Percentiles rank a stretch among this genome's conserved stretches.
phyloP scores from a whole-genome alignment of 2,329 filamentous ascomycete genomes.

The Samsoniella hepiali region DNA sequence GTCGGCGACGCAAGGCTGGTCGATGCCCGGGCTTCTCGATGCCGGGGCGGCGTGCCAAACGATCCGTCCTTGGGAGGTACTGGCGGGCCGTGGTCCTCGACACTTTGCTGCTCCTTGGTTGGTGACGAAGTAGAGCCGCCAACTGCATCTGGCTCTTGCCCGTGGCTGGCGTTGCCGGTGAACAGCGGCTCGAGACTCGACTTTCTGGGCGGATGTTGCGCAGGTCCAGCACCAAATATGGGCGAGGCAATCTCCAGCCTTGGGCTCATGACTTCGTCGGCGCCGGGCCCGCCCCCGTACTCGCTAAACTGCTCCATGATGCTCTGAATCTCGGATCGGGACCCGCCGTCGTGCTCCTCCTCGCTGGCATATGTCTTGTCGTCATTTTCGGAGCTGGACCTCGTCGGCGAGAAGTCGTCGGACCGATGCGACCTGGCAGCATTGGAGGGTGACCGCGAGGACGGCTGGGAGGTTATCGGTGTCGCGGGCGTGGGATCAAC shows the following conservation, averaged over 20 bases:
- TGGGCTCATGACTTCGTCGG: slow-evolving; percentile 89
- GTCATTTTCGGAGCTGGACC: slow-evolving; percentile 51
- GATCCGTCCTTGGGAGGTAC: slow-evolving; percentile 60
- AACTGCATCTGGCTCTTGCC: slow-evolving; percentile 46
- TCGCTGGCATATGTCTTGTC: slow-evolving; percentile 57
- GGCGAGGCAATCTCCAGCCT: slow-evolving; percentile 79
- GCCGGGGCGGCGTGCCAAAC: slow-evolving; percentile 36
- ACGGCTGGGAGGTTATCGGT: slow-evolving; percentile 51
- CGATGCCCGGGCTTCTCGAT: slow-evolving; percentile 36
- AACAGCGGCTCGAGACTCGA: slow-evolving; percentile 76
- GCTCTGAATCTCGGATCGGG: slow-evolving; percentile 84
- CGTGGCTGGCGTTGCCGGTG: slow-evolving; percentile 30
- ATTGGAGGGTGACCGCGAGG: slow-evolving; percentile 58
- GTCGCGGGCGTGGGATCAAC: slow-evolving; percentile 59
- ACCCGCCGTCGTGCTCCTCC: slow-evolving; percentile 64
- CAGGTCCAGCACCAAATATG: slow-evolving; percentile 57
- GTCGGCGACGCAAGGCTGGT: slow-evolving; percentile 35
- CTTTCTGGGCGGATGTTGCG: slow-evolving; percentile 74
- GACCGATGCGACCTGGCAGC: slow-evolving; percentile 47
- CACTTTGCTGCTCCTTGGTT: slow-evolving; percentile 33
- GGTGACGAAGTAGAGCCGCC: slow-evolving; percentile 36
- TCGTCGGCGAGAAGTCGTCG: slow-evolving; percentile 49
- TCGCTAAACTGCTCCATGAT: slow-evolving; percentile 97
- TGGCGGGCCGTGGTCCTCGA: slow-evolving; percentile 51
- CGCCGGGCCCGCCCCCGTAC: slow-evolving; percentile 65